Evolutionary conservation across 768 basidiomycete species (phyloP), one percentile per base, ranked within the genome.

Genomic region (Phylloporus rhodoxanthus): DNA sequence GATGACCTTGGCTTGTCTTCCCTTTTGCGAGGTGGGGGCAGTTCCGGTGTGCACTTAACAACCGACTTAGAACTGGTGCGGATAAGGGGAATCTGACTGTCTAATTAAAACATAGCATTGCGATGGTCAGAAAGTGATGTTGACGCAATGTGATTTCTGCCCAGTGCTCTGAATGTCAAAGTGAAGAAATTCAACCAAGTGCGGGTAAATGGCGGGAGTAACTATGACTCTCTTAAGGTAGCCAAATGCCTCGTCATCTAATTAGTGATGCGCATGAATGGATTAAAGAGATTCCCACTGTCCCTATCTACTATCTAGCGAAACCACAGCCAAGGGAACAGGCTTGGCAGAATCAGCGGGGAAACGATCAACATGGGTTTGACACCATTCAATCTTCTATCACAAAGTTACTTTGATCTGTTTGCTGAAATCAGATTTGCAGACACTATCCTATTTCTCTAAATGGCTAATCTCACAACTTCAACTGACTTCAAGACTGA

Each of bases 41-140:
- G 75, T 72, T 81, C 78, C 68, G 77, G 78, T 64, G 75, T 64
- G 75, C 73, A 70, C 61, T 81, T 80, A 82, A 82, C 78, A 76
- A 80, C 72, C 72, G 59, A 81, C 76, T 81, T 78, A 81, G 81
- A 82, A 81, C 79, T 81, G 80, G 81, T 78, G 78, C 77, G 80
- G 81, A 82, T 81, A 79, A 79, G 81, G 82, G 81, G 81, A 82
- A 83, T 82, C 80, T 79, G 82, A 82, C 81, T 82, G 81, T 33
- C 32, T 33, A 33, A 33, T 33, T 33, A 33, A 33, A 33, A 33
- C 32, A 33, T 33, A 33, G 32, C 32, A 33, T 33, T 33, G 32
- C 32, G 32, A 33, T 13, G 32, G 32, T 33, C 15, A 33, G 5
- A 33, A 33, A 33, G 32, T 33, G 32, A 33, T 33, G 32, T 33